These are phyloP conservation scores for Blastocystis sp. DNA, from an alignment of 352 stramenopile species.

Conservation along the genomic window DNA sequence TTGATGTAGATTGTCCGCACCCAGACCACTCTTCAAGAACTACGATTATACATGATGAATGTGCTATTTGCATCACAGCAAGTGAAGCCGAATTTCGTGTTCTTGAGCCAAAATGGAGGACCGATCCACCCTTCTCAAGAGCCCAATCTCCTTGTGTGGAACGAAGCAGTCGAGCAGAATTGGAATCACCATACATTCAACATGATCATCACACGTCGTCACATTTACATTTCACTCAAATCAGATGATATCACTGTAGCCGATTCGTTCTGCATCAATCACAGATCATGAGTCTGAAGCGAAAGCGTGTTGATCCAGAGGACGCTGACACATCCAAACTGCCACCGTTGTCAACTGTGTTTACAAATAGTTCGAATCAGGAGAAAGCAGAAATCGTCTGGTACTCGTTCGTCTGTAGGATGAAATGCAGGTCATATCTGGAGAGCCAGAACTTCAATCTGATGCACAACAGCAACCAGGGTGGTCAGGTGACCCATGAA, in stretches of 20 bases:
- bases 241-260: neutral
- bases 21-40: neutral
- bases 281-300: slow-evolving; percentile 32
- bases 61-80: neutral
- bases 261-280: neutral
- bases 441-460: slow-evolving; percentile 22
- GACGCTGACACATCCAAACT: neutral
- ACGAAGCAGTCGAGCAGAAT: neutral
- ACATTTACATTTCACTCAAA: slow-evolving; percentile 30
- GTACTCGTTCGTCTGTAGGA: neutral
- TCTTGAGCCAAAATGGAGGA: neutral
- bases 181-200: slow-evolving; percentile 58
- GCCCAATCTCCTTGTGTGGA: neutral
- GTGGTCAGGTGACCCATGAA: neutral
- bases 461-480: neutral
- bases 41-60: neutral
- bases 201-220: slow-evolving; percentile 24
- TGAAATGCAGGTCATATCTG: neutral
- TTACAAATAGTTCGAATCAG: neutral
- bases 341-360: neutral
- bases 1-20: neutral
- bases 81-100: neutral
- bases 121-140: neutral
- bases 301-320: neutral
- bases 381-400: slow-evolving; percentile 10